Conservation (phyloP, 495 filamentous ascomycete species). For the Penicillium subrubescens region DNA sequence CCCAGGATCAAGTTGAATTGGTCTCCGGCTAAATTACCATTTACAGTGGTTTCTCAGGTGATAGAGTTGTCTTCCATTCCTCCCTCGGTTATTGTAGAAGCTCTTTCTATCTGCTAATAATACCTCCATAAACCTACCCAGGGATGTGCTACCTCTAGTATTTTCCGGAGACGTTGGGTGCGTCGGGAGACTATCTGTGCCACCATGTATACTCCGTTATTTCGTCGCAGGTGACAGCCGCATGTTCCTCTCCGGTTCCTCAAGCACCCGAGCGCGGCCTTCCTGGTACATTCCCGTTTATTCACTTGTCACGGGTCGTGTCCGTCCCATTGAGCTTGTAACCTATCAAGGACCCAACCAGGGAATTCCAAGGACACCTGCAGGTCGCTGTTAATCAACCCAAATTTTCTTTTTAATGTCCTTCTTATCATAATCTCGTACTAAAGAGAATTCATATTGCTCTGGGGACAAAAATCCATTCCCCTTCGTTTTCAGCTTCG, state of each 20-base stretch:
- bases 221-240: constrained; percentile 19
- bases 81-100: neutral
- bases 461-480: neutral
- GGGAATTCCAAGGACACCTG: neutral
- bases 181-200: neutral
- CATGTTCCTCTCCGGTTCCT: constrained; percentile 17
- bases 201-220: neutral
- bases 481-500: too few relatives aligned
- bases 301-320: constrained; percentile 5
- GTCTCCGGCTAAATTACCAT: neutral
- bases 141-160: constrained; percentile 5
- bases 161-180: neutral
- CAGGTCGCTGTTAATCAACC: neutral
- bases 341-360: neutral
- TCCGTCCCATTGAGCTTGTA: neutral
- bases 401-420: neutral
- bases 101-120: neutral
- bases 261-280: neutral
- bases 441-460: too few relatives aligned
- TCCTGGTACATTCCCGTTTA: neutral
- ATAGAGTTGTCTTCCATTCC: neutral
- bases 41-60: neutral
- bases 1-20: neutral
- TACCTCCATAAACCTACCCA: constrained; percentile 16
- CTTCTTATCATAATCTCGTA: neutral